Conservation (phyloP, 257 asterid species). For the Paraleonurus japonicus region DNA sequence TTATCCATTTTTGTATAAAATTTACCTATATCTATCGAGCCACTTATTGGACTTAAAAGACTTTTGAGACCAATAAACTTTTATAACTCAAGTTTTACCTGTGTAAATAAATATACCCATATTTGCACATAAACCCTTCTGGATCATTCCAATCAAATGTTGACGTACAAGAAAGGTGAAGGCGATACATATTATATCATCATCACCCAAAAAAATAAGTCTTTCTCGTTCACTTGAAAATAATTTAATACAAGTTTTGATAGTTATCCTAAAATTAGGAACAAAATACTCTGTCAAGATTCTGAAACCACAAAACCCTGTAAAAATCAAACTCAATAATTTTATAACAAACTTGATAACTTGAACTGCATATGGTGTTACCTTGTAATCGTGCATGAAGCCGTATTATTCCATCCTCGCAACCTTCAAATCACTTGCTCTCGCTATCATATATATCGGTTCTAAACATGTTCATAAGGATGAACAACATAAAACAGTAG, state of each 20-base stretch:
- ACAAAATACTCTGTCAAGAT: conserved; percentile 9
- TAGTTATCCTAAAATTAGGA: not conserved
- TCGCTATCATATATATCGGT: conserved; percentile 38
- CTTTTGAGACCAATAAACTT: no score
- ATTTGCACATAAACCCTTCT: not conserved
- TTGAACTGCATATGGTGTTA: conserved; percentile 3
- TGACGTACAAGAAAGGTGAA: not conserved
- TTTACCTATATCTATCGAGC: no score
- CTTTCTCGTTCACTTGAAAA: not conserved
- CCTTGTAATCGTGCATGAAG: conserved; percentile 10
- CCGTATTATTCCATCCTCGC: conserved; percentile 17
- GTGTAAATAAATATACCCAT: not conserved
- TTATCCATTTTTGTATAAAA: no score
- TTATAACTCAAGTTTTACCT: no score
- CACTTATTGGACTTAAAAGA: no score
- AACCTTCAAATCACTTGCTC: conserved; percentile 39
- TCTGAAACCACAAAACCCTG: conserved; percentile 11
- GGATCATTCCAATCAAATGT: not conserved
- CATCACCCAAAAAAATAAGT: not conserved
- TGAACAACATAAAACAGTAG: conserved; percentile 14
- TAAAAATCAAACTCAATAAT: conserved; percentile 1
- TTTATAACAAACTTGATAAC: not conserved
- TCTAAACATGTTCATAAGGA: conserved; percentile 35
- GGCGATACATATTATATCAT: not conserved
- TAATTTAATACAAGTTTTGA: not conserved